Evolutionary conservation across 805 yeast genomes (phyloP).

Genomic region (Hanseniaspora jakobsenii): DNA sequence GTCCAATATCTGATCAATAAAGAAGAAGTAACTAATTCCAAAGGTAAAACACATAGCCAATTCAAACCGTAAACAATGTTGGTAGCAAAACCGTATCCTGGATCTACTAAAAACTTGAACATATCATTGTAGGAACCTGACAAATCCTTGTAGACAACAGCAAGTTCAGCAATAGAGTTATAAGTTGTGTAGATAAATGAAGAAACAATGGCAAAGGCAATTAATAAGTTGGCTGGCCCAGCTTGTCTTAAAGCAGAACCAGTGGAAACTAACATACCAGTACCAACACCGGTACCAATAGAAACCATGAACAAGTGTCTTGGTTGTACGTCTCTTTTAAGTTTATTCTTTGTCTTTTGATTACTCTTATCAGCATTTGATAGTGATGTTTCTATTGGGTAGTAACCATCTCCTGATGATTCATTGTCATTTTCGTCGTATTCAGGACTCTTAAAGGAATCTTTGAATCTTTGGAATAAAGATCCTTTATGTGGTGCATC

Average conservation of each 20-base stretch:
- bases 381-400: not conserved
- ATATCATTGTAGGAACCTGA: conserved; percentile 34
- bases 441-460: conserved; percentile 22
- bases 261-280: conserved; percentile 52
- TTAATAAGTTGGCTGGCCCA: conserved; percentile 39
- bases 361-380: not conserved
- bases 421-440: conserved; percentile 19
- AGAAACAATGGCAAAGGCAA: conserved; percentile 49
- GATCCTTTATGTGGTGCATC: not conserved
- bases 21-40: conserved; percentile 51
- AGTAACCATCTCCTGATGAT: not conserved
- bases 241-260: conserved; percentile 37
- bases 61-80: conserved; percentile 59
- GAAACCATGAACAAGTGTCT: conserved; percentile 63
- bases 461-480: conserved; percentile 17
- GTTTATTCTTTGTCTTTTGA: conserved; percentile 15
- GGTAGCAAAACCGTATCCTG: conserved; percentile 59
- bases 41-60: conserved; percentile 52
- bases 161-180: conserved; percentile 45
- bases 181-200: conserved; percentile 47
- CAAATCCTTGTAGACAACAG: conserved; percentile 32
- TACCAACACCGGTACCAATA: conserved; percentile 76
- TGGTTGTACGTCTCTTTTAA: conserved; percentile 27
- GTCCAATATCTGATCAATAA: conserved; percentile 44
- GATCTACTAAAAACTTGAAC: conserved; percentile 40